Conservation (phyloP, 495 filamentous ascomycete species). For the Aspergillus mulundensis region DNA sequence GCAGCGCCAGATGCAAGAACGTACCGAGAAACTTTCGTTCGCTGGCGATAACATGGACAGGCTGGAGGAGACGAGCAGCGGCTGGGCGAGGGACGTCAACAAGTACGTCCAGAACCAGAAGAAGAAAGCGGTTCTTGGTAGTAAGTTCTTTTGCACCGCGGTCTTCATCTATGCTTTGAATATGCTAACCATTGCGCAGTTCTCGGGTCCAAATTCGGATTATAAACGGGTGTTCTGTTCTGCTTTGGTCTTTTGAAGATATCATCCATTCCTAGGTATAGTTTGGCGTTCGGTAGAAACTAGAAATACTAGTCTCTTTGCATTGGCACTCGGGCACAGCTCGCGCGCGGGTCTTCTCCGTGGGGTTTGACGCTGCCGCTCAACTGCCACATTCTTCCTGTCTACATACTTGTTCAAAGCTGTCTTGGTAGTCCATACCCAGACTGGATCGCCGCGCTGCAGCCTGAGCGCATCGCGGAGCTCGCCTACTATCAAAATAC, state of each 20-base stretch:
- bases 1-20: constrained; percentile 78
- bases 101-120: constrained; percentile 86
- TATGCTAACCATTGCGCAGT: constrained; percentile 15
- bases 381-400: too few relatives aligned
- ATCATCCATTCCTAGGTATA: background rate
- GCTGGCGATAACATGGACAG: constrained; percentile 80
- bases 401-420: background rate
- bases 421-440: too few relatives aligned
- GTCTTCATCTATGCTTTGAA: background rate
- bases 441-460: too few relatives aligned
- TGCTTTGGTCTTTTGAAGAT: background rate
- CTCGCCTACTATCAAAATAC: too few relatives aligned
- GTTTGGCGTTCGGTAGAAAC: background rate
- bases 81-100: constrained; percentile 79
- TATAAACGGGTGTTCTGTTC: constrained; percentile 17
- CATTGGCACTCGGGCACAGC: background rate
- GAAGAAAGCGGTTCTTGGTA: constrained; percentile 69
- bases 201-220: constrained; percentile 43
- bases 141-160: constrained; percentile 27
- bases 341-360: too few relatives aligned
- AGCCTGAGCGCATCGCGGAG: too few relatives aligned
- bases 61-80: constrained; percentile 70
- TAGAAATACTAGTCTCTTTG: background rate
- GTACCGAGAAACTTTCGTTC: constrained; percentile 79
- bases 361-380: too few relatives aligned